Percentiles rank a stretch among this genome's conserved stretches.
These are phyloP conservation scores for Xylaria grammica DNA, from an alignment of 495 filamentous ascomycete genomes.

Conservation along the genomic window DNA sequence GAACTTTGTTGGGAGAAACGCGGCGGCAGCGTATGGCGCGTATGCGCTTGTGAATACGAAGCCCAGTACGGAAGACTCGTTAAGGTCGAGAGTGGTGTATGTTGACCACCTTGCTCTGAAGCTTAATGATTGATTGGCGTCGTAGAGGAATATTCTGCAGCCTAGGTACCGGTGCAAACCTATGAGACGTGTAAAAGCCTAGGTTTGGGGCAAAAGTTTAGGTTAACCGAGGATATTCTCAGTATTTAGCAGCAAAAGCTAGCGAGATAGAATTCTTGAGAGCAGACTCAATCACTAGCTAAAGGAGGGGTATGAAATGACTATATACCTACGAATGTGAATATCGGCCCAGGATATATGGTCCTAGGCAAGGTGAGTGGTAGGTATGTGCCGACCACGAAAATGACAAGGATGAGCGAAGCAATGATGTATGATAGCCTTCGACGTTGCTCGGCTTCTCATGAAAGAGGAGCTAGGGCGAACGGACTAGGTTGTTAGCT, in stretches of 20 bases:
- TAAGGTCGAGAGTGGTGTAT: not conserved
- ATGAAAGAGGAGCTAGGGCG: conserved; percentile 8
- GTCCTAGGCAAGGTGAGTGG: not conserved
- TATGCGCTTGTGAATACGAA: conserved; percentile 3
- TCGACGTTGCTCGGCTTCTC: conserved; percentile 22
- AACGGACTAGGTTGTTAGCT: conserved; percentile 14
- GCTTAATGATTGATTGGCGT: not conserved
- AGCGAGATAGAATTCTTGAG: not conserved
- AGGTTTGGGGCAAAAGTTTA: not conserved
- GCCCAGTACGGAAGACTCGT: not conserved
- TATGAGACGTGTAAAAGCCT: conserved; percentile 5
- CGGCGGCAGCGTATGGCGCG: not conserved
- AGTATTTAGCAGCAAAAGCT: conserved; percentile 1
- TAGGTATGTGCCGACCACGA: conserved; percentile 1
- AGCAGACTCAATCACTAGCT: conserved; percentile 1
- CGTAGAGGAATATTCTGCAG: not conserved
- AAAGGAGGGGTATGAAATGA: conserved; percentile 12
- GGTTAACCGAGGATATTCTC: conserved; percentile 17
- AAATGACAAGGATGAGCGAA: conserved; percentile 16
- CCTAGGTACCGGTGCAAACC: not conserved
- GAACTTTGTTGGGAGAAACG: conserved; percentile 6
- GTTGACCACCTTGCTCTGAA: not conserved
- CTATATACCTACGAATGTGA: conserved; percentile 19
- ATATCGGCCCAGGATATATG: not conserved
- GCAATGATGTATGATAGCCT: conserved; percentile 21